phyloP scores from a whole-genome alignment of 176 grass and related monocot species.

The Carex kokanica region DNA sequence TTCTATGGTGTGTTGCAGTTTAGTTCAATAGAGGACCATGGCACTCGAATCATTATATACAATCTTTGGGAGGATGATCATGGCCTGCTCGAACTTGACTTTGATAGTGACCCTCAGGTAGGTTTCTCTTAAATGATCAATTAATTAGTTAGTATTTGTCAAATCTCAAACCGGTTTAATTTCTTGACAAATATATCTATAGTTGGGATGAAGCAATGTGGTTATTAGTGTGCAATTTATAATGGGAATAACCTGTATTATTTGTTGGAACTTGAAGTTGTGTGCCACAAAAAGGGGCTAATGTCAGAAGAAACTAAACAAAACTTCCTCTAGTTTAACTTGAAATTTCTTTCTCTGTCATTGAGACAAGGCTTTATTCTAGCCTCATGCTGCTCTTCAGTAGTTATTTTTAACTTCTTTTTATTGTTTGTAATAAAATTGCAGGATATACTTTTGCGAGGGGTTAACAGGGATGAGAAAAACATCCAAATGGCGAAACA shows the following conservation, averaged over 20 bases:
- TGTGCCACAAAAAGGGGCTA: not conserved
- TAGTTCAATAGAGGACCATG: conserved; percentile 66
- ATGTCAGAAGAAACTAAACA: not conserved
- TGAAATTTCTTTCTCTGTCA: not conserved
- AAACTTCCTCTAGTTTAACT: not conserved
- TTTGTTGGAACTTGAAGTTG: not conserved
- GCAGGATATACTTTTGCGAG: conserved; percentile 96
- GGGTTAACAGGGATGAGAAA: conserved; percentile 84
- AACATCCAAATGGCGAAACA: conserved; percentile 74
- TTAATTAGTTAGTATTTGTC: not conserved
- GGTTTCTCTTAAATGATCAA: conserved; percentile 21
- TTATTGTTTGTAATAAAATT: conserved; percentile 29
- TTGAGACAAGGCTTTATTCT: not conserved
- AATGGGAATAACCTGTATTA: not conserved
- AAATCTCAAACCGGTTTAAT: not conserved
- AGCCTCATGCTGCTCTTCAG: not conserved
- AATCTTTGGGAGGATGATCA: conserved; percentile 99
- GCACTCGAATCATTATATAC: conserved; percentile 89
- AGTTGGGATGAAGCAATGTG: not conserved
- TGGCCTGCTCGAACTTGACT: conserved; percentile 87
- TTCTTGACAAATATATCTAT: not conserved
- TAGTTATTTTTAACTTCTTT: conserved; percentile 8
- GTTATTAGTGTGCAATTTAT: not conserved
- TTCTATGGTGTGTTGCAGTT: conserved; percentile 61
- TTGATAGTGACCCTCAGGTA: conserved; percentile 78